Conservation (phyloP, 2,329 filamentous ascomycete genomes). For the Aspergillus unguis region DNA sequence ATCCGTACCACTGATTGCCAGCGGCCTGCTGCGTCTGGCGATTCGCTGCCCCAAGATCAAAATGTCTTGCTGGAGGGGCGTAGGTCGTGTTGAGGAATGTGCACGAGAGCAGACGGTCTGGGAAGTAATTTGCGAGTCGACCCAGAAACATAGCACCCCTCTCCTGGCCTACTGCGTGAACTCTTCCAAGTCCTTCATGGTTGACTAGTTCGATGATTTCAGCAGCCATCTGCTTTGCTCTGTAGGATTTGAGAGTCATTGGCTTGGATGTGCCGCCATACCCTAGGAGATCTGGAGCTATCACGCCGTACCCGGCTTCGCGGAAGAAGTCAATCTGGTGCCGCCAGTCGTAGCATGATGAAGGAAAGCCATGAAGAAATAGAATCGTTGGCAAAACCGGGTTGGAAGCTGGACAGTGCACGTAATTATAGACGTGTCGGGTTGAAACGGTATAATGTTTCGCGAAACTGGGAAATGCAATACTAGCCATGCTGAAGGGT, state of each 20-base stretch:
- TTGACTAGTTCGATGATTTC: conserved; percentile 37
- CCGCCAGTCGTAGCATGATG: conserved; percentile 45
- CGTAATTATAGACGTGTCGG: conserved; percentile 27
- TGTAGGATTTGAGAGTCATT: conserved; percentile 24
- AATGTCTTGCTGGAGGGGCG: conserved; percentile 16
- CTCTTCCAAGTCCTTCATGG: conserved; percentile 18
- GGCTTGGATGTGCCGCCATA: conserved; percentile 38
- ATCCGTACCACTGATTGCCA: conserved; percentile 24
- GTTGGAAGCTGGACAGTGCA: conserved; percentile 16
- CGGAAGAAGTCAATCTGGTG: conserved; percentile 38
- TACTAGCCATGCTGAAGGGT: conserved; percentile 14
- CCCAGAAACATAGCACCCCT: conserved; percentile 25
- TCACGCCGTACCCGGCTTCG: conserved; percentile 40
- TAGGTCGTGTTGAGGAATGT: conserved; percentile 24
- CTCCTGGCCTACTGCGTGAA: conserved; percentile 27
- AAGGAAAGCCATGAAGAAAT: conserved; percentile 51
- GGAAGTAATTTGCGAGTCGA: conserved; percentile 24
- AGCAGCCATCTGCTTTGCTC: conserved; percentile 28
- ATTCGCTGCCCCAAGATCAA: conserved; percentile 23
- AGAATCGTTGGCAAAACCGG: conserved; percentile 37
- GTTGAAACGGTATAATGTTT: conserved; percentile 18
- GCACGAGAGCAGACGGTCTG: conserved; percentile 17
- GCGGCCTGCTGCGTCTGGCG: conserved; percentile 16
- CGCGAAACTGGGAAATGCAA: conserved; percentile 18
- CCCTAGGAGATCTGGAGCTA: conserved; percentile 44